Conservation (phyloP, 306 rosid genomes). For the Quillaja saponaria region DNA sequence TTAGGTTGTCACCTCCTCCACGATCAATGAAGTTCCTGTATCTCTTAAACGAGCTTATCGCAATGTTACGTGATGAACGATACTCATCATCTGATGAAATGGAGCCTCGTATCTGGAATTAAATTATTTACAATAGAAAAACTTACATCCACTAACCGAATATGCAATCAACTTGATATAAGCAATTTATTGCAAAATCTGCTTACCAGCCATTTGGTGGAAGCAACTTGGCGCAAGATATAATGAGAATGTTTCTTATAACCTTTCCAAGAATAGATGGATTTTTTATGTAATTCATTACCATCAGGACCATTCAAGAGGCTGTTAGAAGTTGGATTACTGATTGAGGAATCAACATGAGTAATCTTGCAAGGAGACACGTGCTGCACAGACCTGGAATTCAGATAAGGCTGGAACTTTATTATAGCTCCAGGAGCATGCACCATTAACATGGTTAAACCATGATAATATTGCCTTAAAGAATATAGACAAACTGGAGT, state of each 20-base stretch:
- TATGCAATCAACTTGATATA: slow-evolving; percentile 3
- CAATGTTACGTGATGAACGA: slow-evolving; percentile 95
- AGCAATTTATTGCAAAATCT: background rate
- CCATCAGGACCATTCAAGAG: slow-evolving; percentile 31
- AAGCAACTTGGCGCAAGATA: slow-evolving; percentile 43
- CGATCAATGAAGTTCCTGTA: slow-evolving; percentile 80
- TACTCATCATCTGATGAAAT: slow-evolving; percentile 73
- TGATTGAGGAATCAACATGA: slow-evolving; percentile 35
- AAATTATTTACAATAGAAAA: slow-evolving; percentile 19
- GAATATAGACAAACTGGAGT: too few species aligned
- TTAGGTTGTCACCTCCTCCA: slow-evolving; percentile 92
- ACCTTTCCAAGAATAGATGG: slow-evolving; percentile 33
- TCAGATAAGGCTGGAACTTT: slow-evolving; percentile 25
- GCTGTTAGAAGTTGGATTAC: slow-evolving; percentile 1
- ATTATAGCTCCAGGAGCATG: slow-evolving; percentile 37
- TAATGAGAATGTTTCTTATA: slow-evolving; percentile 32
- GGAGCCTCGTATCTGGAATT: slow-evolving; percentile 73
- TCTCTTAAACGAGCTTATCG: slow-evolving; percentile 80
- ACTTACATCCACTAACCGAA: slow-evolving; percentile 24
- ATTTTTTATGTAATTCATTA: slow-evolving; percentile 16
- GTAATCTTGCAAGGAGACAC: slow-evolving; percentile 33
- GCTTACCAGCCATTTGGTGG: slow-evolving; percentile 79
- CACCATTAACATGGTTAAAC: slow-evolving; percentile 53
- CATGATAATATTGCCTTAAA: slow-evolving; percentile 43
- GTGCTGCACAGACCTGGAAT: slow-evolving; percentile 21